Evolutionary conservation across 2,329 filamentous ascomycete genomes (phyloP).

Genomic region (Diaporthe aspalathi): DNA sequence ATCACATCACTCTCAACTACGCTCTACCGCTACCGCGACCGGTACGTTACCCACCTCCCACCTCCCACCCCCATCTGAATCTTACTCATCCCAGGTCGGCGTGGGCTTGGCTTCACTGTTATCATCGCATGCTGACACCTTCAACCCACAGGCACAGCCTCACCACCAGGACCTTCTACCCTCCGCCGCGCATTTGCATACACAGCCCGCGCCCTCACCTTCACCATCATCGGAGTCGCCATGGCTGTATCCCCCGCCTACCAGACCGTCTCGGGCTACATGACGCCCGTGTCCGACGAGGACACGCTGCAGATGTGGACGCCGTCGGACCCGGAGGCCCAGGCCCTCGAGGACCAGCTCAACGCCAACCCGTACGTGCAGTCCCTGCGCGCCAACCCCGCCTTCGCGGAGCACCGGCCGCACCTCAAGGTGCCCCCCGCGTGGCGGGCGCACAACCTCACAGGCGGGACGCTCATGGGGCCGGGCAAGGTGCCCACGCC

Average conservation of each 20-base stretch:
- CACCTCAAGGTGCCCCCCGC: constrained; percentile 85
- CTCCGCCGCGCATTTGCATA: constrained; percentile 59
- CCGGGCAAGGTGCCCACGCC: constrained; percentile 82
- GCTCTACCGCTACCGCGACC: constrained; percentile 40
- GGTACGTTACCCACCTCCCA: constrained; percentile 39
- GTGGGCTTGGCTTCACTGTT: not conserved
- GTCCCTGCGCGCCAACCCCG: constrained; percentile 74
- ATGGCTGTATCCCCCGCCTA: constrained; percentile 67
- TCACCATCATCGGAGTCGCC: constrained; percentile 63
- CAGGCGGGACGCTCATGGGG: constrained; percentile 81
- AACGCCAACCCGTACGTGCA: constrained; percentile 78
- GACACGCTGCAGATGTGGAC: constrained; percentile 77
- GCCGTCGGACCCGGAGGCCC: constrained; percentile 64
- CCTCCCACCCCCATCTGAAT: not conserved
- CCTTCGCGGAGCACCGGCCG: constrained; percentile 81
- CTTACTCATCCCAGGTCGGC: not conserved
- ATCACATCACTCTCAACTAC: constrained; percentile 11
- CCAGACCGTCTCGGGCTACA: constrained; percentile 58
- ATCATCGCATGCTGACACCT: constrained; percentile 3
- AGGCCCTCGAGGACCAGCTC: constrained; percentile 78
- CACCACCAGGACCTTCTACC: constrained; percentile 50
- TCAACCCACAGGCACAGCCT: constrained; percentile 36
- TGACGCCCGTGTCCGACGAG: constrained; percentile 71
- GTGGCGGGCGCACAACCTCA: constrained; percentile 80
- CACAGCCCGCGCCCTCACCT: constrained; percentile 59